Conservation (phyloP, 257 asterid genomes). For the Nicotiana attenuata region DNA sequence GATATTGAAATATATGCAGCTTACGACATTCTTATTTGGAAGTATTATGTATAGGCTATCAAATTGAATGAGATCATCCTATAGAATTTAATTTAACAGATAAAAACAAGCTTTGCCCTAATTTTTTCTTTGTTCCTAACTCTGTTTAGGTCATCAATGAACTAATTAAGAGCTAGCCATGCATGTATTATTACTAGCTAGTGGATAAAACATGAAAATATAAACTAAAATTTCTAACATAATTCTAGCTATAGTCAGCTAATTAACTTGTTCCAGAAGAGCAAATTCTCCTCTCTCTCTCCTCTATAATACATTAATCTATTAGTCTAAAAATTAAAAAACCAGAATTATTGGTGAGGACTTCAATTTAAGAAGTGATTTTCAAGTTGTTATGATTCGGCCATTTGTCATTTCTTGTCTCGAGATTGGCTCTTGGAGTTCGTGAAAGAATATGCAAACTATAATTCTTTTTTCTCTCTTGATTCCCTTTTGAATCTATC, state of each 20-base stretch:
- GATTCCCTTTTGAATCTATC: slow-evolving; percentile 9
- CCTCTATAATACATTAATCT: slow-evolving; percentile 6
- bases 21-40: neutral
- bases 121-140: neutral
- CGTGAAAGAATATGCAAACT: slow-evolving; percentile 17
- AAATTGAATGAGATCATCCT: slow-evolving; percentile 10
- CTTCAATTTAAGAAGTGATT: neutral
- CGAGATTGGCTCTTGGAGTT: slow-evolving; percentile 23
- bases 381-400: neutral
- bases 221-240: neutral
- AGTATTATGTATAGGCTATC: neutral
- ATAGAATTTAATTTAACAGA: neutral
- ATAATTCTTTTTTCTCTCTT: neutral
- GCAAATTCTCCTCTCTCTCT: slow-evolving; percentile 8
- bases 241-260: neutral
- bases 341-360: neutral
- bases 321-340: neutral
- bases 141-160: neutral
- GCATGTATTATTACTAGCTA: slow-evolving; percentile 5
- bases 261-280: neutral
- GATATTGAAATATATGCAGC: neutral
- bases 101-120: slow-evolving; percentile 8
- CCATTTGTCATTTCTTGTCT: slow-evolving; percentile 10
- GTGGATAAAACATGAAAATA: slow-evolving; percentile 11
- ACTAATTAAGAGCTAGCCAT: neutral